These are phyloP conservation scores for Beauveria pseudobassiana DNA, from an alignment of 2,329 filamentous ascomycete species.

Conservation along the genomic window DNA sequence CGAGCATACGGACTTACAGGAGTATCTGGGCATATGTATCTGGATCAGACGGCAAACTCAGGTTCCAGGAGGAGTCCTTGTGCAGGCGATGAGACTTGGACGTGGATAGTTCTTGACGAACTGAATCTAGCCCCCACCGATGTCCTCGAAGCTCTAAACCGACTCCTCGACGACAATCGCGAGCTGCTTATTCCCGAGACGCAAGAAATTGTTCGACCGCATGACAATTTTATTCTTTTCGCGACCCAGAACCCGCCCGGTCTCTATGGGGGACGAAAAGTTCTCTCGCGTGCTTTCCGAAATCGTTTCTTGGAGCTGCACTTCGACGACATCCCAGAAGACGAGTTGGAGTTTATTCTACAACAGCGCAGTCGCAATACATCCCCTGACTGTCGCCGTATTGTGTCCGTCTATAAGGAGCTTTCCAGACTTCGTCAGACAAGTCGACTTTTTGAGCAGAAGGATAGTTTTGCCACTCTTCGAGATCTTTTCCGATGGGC, in stretches of 20 bases:
- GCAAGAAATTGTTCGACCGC: slow-evolving; percentile 84
- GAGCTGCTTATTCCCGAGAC: slow-evolving; percentile 95
- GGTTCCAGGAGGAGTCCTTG: slow-evolving; percentile 87
- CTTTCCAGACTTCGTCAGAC: slow-evolving; percentile 85
- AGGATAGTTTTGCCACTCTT: slow-evolving; percentile 92
- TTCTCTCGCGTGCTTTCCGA: slow-evolving; percentile 86
- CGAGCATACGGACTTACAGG: slow-evolving; percentile 95
- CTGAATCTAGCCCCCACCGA: slow-evolving; percentile 95
- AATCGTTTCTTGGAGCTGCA: slow-evolving; percentile 96
- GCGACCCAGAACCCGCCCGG: slow-evolving; percentile 96
- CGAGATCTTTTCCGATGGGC: slow-evolving; percentile 97
- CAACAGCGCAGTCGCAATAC: slow-evolving; percentile 80
- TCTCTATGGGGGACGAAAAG: slow-evolving; percentile 89
- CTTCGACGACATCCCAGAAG: slow-evolving; percentile 95
- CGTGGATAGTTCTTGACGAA: slow-evolving; percentile 99
- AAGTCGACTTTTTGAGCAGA: slow-evolving; percentile 88
- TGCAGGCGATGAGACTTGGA: slow-evolving; percentile 84
- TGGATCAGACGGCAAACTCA: slow-evolving; percentile 71
- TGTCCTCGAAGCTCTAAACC: slow-evolving; percentile 91
- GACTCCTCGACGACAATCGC: slow-evolving; percentile 90
- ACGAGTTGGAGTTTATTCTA: slow-evolving; percentile 85
- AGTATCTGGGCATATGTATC: slow-evolving; percentile 96
- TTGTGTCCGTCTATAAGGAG: slow-evolving; percentile 90
- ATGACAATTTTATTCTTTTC: slow-evolving; percentile 95
- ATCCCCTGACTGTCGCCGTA: slow-evolving; percentile 81